Evolutionary conservation across 176 grass and related monocot genomes (phyloP).

Genomic region (Chloris gayana): DNA sequence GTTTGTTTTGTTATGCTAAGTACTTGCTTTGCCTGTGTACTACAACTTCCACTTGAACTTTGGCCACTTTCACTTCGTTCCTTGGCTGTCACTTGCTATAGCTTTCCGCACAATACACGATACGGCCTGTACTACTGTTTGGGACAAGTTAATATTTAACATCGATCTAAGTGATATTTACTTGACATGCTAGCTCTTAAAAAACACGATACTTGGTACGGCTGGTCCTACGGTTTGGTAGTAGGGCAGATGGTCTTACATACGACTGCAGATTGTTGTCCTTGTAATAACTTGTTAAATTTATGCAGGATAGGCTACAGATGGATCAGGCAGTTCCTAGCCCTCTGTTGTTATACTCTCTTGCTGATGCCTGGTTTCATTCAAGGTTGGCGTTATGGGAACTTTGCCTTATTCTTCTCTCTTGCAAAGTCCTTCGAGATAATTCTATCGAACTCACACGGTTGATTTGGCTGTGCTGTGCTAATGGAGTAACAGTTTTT

Average conservation of each 20-base stretch:
- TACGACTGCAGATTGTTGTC: neutral
- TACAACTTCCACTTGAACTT: neutral
- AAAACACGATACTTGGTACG: neutral
- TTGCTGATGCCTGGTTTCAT: slow-evolving; percentile 90
- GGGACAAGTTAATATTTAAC: neutral
- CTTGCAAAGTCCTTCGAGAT: neutral
- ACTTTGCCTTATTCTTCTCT: neutral
- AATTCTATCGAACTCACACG: slow-evolving; percentile 11
- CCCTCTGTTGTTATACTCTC: slow-evolving; percentile 76
- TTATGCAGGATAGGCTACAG: slow-evolving; percentile 85
- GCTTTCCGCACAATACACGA: neutral
- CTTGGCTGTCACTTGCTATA: neutral
- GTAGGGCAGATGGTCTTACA: neutral
- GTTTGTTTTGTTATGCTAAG: neutral
- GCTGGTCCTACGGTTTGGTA: neutral
- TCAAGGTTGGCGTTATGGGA: slow-evolving; percentile 58
- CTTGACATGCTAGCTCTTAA: neutral
- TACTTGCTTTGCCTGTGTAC: neutral
- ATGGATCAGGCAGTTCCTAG: slow-evolving; percentile 88
- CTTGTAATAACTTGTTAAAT: slow-evolving; percentile 38
- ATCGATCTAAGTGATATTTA: neutral
- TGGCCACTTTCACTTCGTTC: neutral
- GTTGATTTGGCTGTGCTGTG: neutral
- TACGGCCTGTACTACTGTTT: neutral
- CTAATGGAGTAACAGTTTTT: slow-evolving; percentile 9